Evolutionary conservation across 2,329 filamentous ascomycete species (phyloP).

Genomic region (Cladosporium oxysporum): DNA sequence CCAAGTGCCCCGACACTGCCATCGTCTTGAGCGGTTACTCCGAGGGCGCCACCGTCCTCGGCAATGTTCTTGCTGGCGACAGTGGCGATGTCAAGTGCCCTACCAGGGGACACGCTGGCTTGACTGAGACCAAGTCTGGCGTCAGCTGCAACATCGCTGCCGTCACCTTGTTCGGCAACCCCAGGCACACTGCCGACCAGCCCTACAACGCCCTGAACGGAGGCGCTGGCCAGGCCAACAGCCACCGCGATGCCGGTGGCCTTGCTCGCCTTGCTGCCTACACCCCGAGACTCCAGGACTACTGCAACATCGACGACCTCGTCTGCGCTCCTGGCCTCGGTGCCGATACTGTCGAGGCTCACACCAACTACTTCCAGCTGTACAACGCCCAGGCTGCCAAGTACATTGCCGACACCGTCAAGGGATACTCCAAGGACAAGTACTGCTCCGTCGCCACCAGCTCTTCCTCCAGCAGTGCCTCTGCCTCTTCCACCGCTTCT

Average conservation of each 20-base stretch:
- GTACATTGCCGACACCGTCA: slow-evolving; percentile 31
- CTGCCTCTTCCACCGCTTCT: not conserved
- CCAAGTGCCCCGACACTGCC: slow-evolving; percentile 44
- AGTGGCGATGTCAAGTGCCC: slow-evolving; percentile 42
- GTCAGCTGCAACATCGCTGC: slow-evolving; percentile 28
- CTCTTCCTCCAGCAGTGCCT: slow-evolving; percentile 3
- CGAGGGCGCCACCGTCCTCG: slow-evolving; percentile 43
- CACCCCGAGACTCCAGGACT: slow-evolving; percentile 38
- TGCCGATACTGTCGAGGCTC: slow-evolving; percentile 37
- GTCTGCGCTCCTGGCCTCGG: slow-evolving; percentile 39
- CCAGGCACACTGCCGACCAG: slow-evolving; percentile 33
- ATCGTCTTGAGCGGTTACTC: slow-evolving; percentile 48
- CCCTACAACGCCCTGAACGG: slow-evolving; percentile 34
- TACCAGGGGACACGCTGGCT: slow-evolving; percentile 22
- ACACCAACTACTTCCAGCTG: slow-evolving; percentile 44
- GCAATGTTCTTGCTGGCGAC: slow-evolving; percentile 32
- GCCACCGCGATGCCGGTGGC: slow-evolving; percentile 36
- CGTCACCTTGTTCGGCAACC: slow-evolving; percentile 33
- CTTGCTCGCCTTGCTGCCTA: slow-evolving; percentile 30
- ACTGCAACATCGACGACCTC: slow-evolving; percentile 43
- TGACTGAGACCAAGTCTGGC: slow-evolving; percentile 20
- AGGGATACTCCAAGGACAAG: slow-evolving; percentile 17
- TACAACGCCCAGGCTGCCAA: slow-evolving; percentile 31
- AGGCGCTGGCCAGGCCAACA: slow-evolving; percentile 27
- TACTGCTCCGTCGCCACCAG: slow-evolving; percentile 11